Evolutionary conservation across 2,329 filamentous ascomycete genomes (phyloP), one percentile per base, ranked within the genome.

Genomic region (Fusarium camptoceras): DNA sequence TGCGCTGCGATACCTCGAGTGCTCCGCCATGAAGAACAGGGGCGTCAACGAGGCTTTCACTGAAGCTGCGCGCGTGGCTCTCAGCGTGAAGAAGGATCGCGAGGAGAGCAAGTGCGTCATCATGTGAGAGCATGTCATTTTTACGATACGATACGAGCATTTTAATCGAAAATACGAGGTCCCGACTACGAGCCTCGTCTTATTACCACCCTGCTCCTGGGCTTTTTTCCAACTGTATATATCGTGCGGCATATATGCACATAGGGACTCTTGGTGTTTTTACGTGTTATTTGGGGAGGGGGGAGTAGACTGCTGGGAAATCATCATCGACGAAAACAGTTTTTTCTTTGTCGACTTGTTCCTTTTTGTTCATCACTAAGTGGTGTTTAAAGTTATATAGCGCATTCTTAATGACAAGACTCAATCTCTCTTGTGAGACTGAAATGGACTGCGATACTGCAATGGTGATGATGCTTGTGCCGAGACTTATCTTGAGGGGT

Each of bases 21-120:
- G 96, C 85, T 98, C 96, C 39, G 96, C 96, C 60, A 98, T 98
- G 90, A 92, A 94, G 83, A 99, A 99, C 82, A 89, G 96, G 53
- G 96, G 96, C 66, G 97, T 99, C 77, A 98, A 98, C 81, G 96
- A 99, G 82, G 96, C 96, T 44, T 99, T 99, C 78, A 98, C 96
- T 42, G 96, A 99, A 84, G 96, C 96, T 42, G 95, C 96, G 25
- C 92, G 97, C 76, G 96, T 99, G 37, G 96, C 96, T 16, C 85
- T 99, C 59, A 89, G 88, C 72, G 89, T 91, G 60, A 90, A 87
- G 82, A 87, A 89, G 75, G 88, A 88, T 65, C 86, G 88, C 73
- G 88, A 90, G 66, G 87, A 89, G 62, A 83, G 83, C 68, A 89
- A 88, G 76, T 91, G 89, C 78, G 76, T 77, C 65, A 78, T 91